Conservation (phyloP, 352 stramenopile species). For the Pilasporangium apinafurcum region DNA sequence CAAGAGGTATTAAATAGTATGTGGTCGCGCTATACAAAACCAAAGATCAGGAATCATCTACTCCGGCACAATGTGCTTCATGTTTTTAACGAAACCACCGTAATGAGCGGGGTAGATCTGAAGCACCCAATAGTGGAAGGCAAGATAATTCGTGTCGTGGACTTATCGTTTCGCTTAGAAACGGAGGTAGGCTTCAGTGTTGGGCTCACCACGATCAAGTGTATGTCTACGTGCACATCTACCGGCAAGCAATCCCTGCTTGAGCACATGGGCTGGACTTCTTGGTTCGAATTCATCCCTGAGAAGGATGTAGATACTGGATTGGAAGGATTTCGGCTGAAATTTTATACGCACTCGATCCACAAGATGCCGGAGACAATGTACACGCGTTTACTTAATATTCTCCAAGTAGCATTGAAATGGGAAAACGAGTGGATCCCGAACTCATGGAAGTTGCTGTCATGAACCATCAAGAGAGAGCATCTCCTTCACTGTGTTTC, state of each 20-base stretch:
- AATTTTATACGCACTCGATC: constrained; percentile 49
- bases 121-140: constrained; percentile 36
- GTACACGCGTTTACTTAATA: constrained; percentile 42
- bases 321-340: constrained; percentile 38
- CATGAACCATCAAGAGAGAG: too few relatives aligned
- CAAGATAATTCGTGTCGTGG: constrained; percentile 43
- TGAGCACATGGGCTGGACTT: constrained; percentile 45
- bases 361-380: constrained; percentile 57
- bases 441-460: too few relatives aligned
- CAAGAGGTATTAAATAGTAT: constrained; percentile 34
- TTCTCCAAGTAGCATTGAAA: constrained; percentile 37
- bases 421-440: constrained; percentile 51
- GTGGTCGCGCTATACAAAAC: constrained; percentile 24
- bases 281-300: constrained; percentile 46
- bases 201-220: constrained; percentile 50
- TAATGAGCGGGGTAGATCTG: constrained; percentile 32
- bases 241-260: constrained; percentile 33
- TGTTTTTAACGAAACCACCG: constrained; percentile 42
- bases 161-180: constrained; percentile 40
- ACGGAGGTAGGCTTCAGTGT: constrained; percentile 51
- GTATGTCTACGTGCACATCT: constrained; percentile 18
- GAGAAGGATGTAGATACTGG: constrained; percentile 18
- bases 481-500: too few relatives aligned
- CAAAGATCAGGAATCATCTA: constrained; percentile 10
- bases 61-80: constrained; percentile 36